Evolutionary conservation across 768 basidiomycete genomes (phyloP), one percentile per base, ranked within the genome.

Genomic region (Pisolithus marmoratus): DNA sequence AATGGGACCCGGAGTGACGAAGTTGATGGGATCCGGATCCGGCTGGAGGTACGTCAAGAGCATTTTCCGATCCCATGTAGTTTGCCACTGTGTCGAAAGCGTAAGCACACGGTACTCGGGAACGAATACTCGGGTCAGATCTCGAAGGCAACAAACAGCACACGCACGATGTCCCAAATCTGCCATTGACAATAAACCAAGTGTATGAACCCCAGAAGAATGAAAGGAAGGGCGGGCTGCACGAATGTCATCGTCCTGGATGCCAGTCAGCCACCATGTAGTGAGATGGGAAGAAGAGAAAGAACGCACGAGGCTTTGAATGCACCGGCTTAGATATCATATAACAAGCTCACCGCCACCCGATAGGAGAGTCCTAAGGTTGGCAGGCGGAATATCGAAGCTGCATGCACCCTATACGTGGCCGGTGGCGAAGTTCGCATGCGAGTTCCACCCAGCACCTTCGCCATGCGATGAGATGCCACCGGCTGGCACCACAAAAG

Each of bases 51-150:
- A 66, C 23, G 65, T 67, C 54, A 70, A 60, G 27, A 67, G 63
- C 38, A 34, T 60, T 46, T 62, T 11, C 48, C 49, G 60, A 53
- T 70, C 60, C 70, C 66, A 70, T 3, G 69, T 70, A 19, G 80
- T 83, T 72, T 83, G 79, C 77, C 78, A 83, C 83, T 84, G 50
- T n/a, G n/a, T 24, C 44, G 26, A 52, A 37, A 22, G 14, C 40
- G 29, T 9, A 31, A 8, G 27, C 14, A 15, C n/a, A n/a, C 4
- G 34, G 14, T 15, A 15, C 34, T 34, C 34, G 31, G 37, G 6
- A 40, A 54, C 50, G 49, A 46, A 45, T 20, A 61, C 24, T 11
- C 20, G 14, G 15, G 26, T 34, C 42, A 38, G 42, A 42, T 36
- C 23, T 52, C 26, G 12, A 12, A 26, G 12, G 9, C 38, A 20